Conservation (phyloP, 345 rosid genomes). For the sweet orange (Citrus sinensis) region DNA sequence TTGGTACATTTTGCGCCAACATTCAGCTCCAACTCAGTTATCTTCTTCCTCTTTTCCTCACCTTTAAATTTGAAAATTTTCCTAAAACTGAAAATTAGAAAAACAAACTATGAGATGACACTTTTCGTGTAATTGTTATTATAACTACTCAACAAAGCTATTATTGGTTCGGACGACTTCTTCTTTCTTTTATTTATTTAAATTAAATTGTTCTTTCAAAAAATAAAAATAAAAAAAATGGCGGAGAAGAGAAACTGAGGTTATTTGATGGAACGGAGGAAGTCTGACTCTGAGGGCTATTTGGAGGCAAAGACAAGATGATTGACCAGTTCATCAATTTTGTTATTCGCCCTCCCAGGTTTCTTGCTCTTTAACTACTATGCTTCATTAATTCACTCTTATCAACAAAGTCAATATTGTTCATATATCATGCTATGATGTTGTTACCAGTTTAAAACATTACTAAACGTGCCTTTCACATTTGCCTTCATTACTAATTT, state of each 20-base stretch:
- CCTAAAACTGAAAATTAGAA: background rate
- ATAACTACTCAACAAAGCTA: background rate
- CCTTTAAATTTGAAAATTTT: background rate
- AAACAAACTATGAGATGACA: background rate
- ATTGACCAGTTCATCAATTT: constrained; percentile 98
- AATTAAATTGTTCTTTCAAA: no score
- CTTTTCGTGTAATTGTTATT: background rate
- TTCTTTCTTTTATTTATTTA: no score
- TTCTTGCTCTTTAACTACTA: constrained; percentile 2
- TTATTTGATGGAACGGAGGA: constrained; percentile 10
- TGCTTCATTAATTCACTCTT: background rate
- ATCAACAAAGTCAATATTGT: background rate
- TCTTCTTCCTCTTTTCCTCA: background rate
- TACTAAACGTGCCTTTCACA: background rate
- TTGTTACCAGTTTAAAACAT: background rate
- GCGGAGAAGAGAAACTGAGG: constrained; percentile 12
- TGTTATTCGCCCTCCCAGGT: constrained; percentile 99
- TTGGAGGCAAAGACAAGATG: constrained; percentile 34
- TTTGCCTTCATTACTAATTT: background rate
- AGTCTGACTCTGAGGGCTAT: constrained; percentile 13
- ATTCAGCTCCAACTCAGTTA: constrained; percentile 1
- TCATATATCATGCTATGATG: background rate
- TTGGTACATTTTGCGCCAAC: background rate
- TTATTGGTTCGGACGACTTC: background rate
- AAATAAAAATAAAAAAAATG: background rate